phyloP scores from a whole-genome alignment of 352 stramenopile genomes.

The Blastocystis sp. region DNA sequence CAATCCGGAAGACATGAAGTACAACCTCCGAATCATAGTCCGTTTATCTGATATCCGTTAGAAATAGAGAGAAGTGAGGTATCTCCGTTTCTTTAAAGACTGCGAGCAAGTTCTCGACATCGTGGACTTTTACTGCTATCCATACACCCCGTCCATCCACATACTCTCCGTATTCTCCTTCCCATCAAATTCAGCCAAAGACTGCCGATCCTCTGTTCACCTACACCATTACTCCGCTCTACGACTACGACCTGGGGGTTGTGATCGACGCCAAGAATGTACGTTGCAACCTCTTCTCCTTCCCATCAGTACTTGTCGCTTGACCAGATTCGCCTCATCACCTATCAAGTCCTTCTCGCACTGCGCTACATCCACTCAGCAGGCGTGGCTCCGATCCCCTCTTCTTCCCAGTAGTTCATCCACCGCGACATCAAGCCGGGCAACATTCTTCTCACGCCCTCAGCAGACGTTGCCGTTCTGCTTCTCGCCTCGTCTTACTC shows the following conservation, averaged over 20 bases:
- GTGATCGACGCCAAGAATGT: slow-evolving; percentile 62
- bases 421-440: slow-evolving; percentile 88
- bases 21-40: slow-evolving; percentile 4
- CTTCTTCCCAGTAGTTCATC: slow-evolving; percentile 75
- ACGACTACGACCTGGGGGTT: slow-evolving; percentile 26
- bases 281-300: not conserved
- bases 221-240: slow-evolving; percentile 58
- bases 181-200: not conserved
- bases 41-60: not conserved
- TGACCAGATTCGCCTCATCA: slow-evolving; percentile 77
- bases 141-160: slow-evolving; percentile 1
- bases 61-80: slow-evolving; percentile 40
- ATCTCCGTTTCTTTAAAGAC: slow-evolving; percentile 48
- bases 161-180: not conserved
- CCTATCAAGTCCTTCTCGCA: slow-evolving; percentile 89
- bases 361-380: slow-evolving; percentile 86
- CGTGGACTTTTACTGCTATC: slow-evolving; percentile 65
- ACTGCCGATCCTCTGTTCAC: not conserved
- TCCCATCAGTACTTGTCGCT: slow-evolving; percentile 79
- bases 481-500: not conserved
- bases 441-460: slow-evolving; percentile 92
- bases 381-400: slow-evolving; percentile 71
- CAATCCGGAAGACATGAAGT: not conserved
- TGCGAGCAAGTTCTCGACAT: slow-evolving; percentile 50
- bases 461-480: slow-evolving; percentile 6